phyloP scores from a whole-genome alignment of 176 grass and related monocot species.

The Echinochloa phyllopogon region DNA sequence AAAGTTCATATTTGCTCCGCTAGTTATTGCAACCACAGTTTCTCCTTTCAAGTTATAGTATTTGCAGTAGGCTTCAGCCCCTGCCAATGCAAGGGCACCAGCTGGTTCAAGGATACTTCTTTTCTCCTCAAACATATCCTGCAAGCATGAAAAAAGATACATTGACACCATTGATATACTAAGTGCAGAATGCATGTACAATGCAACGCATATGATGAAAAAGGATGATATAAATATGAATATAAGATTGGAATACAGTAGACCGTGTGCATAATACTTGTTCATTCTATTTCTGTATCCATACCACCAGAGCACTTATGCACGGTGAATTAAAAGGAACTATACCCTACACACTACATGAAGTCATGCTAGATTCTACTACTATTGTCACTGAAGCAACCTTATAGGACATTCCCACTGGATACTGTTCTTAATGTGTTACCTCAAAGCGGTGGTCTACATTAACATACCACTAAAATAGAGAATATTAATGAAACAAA shows the following conservation, averaged over 20 bases:
- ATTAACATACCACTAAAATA: slow-evolving; percentile 3
- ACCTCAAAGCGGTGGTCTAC: not conserved
- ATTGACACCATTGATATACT: slow-evolving; percentile 20
- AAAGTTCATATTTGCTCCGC: slow-evolving; percentile 99
- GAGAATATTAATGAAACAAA: slow-evolving; percentile 24
- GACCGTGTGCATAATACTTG: not conserved
- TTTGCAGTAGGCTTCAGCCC: slow-evolving; percentile 97
- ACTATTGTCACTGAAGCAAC: not conserved
- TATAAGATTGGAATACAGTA: slow-evolving; percentile 21
- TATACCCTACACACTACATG: not conserved
- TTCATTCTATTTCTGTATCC: slow-evolving; percentile 1
- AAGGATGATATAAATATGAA: not conserved
- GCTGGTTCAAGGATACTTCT: slow-evolving; percentile 98
- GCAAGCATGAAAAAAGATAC: slow-evolving; percentile 39
- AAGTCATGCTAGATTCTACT: not conserved
- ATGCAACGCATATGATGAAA: not conserved
- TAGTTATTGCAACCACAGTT: slow-evolving; percentile 87
- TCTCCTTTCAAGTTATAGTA: slow-evolving; percentile 88
- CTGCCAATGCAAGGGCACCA: slow-evolving; percentile 87
- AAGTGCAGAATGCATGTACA: not conserved
- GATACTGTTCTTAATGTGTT: slow-evolving; percentile 2
- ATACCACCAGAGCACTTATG: not conserved
- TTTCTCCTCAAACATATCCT: slow-evolving; percentile 99
- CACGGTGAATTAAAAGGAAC: not conserved
- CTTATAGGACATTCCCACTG: not conserved